Base-by-base conservation (phyloP, 805 yeast genomes). In the Candida caryicola region DNA sequence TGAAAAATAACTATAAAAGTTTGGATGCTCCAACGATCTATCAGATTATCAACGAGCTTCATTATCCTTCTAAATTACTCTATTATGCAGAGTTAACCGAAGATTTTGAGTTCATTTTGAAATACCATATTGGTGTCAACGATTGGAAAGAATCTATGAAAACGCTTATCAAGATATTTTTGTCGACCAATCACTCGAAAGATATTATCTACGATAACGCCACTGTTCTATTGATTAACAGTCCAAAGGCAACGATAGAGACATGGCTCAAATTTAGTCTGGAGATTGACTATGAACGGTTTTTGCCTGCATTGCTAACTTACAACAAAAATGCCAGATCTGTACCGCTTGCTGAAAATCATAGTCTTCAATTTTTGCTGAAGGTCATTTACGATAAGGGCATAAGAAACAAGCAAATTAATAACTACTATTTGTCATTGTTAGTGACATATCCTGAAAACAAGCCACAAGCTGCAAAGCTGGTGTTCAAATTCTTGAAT, bases 81-180 rank as follows among this genome's bases (percentile, higher is more conserved):
- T 73, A 67, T 41, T 87, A 76, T 59, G 90, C 96, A 0, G 78
- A 76, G 23, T 53, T 80, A 14, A 72, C 83, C 5, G 69, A 76
- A 31, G 96, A 93, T 55, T 77, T 73, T 53, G 78, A 77, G 31
- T 85, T 74, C 57, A 82, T 88, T 1, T 57, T 90, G 21, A 68
- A 79, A 5, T 79, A 82, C 57, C 79, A 89, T 75, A 71, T 90
- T 9, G 76, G 80, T 36, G 56, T 71, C 18, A 83, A 81, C 44
- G 74, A 81, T 43, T 93, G 96, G 95, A 57, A 65, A 10, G 81
- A 81, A 40, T 84, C 95, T 0, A 57, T 87, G 36, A 75, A 76
- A 36, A 74, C 79, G 0, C 49, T 83, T 27, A 50, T 78, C n/a
- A 64, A 69, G 27, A 68, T 75, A 30, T 72, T 72, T 37, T 70